Evolutionary conservation across 768 basidiomycete species (phyloP).

Genomic region (Naganishia friedmannii): DNA sequence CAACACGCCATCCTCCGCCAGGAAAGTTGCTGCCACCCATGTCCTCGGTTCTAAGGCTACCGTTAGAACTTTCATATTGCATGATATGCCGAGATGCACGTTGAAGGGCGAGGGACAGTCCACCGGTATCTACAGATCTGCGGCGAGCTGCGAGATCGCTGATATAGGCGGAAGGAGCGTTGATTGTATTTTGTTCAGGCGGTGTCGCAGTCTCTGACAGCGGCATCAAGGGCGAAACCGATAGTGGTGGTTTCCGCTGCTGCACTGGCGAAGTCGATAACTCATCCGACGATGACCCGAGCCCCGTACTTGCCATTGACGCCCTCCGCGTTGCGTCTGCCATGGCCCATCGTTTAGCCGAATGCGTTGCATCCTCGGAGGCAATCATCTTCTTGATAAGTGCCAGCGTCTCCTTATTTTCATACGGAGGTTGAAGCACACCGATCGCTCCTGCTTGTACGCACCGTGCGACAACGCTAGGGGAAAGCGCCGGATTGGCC

Average conservation of each 20-base stretch:
- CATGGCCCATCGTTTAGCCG: constrained; percentile 1
- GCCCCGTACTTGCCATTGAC: neutral
- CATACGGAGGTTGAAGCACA: constrained; percentile 50
- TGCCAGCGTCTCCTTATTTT: constrained; percentile 25
- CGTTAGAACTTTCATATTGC: constrained; percentile 57
- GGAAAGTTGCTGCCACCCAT: neutral
- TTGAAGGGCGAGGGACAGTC: constrained; percentile 71
- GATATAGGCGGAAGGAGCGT: constrained; percentile 12
- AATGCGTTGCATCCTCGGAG: constrained; percentile 9
- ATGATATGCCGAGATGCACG: constrained; percentile 58
- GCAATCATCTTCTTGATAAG: constrained; percentile 23
- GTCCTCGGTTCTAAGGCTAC: constrained; percentile 55
- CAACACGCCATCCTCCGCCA: constrained; percentile 28
- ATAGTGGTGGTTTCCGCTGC: neutral
- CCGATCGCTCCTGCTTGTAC: constrained; percentile 44
- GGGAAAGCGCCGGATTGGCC: constrained; percentile 45
- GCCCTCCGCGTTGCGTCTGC: neutral
- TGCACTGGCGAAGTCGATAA: neutral
- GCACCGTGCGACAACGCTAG: constrained; percentile 39
- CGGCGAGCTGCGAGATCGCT: constrained; percentile 49
- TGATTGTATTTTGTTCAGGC: no score
- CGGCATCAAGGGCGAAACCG: neutral
- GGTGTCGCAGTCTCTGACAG: neutral
- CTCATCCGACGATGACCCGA: neutral
- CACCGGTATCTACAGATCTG: constrained; percentile 84